Evolutionary conservation across 2,329 filamentous ascomycete genomes (phyloP).

Genomic region (Fusarium napiforme): DNA sequence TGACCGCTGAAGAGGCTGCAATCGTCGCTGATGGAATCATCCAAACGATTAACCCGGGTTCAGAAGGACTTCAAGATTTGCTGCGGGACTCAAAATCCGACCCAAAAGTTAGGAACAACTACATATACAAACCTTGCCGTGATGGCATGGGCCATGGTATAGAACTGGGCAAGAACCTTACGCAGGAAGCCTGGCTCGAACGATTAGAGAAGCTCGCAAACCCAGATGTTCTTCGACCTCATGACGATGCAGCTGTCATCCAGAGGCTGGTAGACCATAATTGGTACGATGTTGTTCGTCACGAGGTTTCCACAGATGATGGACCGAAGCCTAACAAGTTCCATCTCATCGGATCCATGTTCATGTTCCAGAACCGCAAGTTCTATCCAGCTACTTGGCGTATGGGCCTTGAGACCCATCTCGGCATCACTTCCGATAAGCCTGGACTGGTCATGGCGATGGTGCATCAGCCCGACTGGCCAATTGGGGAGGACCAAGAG

Average conservation of each 20-base stretch:
- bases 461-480: constrained; percentile 23
- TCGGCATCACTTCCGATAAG: constrained; percentile 15
- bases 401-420: constrained; percentile 23
- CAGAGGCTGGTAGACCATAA: constrained; percentile 23
- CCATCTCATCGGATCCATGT: constrained; percentile 29
- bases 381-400: constrained; percentile 13
- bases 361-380: constrained; percentile 16
- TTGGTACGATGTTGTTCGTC: constrained; percentile 29
- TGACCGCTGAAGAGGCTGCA: constrained; percentile 13
- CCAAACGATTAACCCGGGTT: constrained; percentile 14
- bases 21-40: constrained; percentile 9
- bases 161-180: constrained; percentile 13
- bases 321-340: constrained; percentile 20
- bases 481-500: constrained; percentile 3
- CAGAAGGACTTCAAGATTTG: not conserved
- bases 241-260: constrained; percentile 24
- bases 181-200: constrained; percentile 16
- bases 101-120: not conserved
- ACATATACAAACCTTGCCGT: constrained; percentile 25
- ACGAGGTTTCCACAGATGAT: constrained; percentile 9
- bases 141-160: constrained; percentile 26
- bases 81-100: not conserved
- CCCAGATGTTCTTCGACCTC: constrained; percentile 6
- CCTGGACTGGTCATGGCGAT: constrained; percentile 21
- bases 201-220: not conserved